Percentiles rank a stretch among this genome's conserved stretches.
phyloP scores from a whole-genome alignment of 768 basidiomycete species.

The Leucocoprinus leucothites region DNA sequence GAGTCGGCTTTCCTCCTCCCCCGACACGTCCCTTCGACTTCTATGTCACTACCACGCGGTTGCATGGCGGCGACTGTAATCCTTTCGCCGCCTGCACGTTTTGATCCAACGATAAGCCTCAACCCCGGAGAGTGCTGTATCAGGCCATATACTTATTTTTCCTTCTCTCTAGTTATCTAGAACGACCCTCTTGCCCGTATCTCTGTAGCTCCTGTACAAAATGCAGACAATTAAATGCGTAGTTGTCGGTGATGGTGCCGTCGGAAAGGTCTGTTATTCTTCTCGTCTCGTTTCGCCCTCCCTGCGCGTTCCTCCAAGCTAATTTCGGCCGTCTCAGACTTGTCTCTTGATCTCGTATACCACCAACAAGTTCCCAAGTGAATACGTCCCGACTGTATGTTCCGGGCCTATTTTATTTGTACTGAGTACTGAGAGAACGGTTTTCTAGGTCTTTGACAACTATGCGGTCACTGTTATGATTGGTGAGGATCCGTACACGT shows the following conservation, averaged over 20 bases:
- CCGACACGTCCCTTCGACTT: constrained; percentile 16
- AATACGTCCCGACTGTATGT: constrained; percentile 97
- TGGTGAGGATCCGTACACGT: constrained; percentile 97
- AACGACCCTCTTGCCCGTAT: constrained; percentile 15
- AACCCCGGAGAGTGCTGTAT: neutral
- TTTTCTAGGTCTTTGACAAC: constrained; percentile 84
- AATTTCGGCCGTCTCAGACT: constrained; percentile 50
- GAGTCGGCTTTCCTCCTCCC: constrained; percentile 15
- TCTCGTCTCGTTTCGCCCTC: constrained; percentile 10
- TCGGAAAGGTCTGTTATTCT: constrained; percentile 79
- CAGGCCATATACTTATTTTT: constrained; percentile 18
- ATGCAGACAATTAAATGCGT: constrained; percentile 99
- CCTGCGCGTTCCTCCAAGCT: constrained; percentile 5
- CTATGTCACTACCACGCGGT: constrained; percentile 37
- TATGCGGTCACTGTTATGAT: constrained; percentile 99
- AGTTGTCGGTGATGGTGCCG: constrained; percentile 96
- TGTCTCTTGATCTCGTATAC: constrained; percentile 97
- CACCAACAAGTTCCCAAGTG: constrained; percentile 97
- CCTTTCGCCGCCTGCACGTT: constrained; percentile 20
- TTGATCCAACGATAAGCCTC: constrained; percentile 26
- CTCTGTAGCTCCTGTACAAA: constrained; percentile 21
- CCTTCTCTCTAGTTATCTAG: constrained; percentile 14
- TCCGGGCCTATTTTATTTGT: constrained; percentile 19
- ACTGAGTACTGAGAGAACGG: constrained; percentile 17
- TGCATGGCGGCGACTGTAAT: constrained; percentile 22